Evolutionary conservation across 2,329 filamentous ascomycete genomes (phyloP).

Genomic region (Pestalotiopsis sp.): DNA sequence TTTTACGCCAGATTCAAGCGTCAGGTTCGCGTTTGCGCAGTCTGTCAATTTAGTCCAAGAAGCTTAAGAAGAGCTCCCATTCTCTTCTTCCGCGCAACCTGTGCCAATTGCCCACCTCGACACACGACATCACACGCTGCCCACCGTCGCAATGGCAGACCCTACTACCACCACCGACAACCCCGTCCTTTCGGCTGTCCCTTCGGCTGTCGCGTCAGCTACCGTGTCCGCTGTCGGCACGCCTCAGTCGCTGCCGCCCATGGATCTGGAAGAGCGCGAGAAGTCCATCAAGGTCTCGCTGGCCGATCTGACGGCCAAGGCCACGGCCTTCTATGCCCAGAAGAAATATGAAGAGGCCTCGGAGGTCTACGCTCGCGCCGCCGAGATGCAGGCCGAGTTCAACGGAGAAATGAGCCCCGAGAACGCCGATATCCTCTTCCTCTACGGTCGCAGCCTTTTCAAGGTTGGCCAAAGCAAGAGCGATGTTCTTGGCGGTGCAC

Average conservation of each 20-base stretch:
- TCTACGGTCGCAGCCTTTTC: slow-evolving; percentile 92
- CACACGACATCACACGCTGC: neutral
- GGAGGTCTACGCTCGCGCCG: slow-evolving; percentile 86
- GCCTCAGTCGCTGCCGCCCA: slow-evolving; percentile 33
- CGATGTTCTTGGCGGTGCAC: slow-evolving; percentile 86
- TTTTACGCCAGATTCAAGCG: neutral
- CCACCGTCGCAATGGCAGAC: slow-evolving; percentile 30
- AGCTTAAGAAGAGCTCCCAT: neutral
- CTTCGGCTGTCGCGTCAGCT: slow-evolving; percentile 29
- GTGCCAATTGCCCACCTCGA: neutral
- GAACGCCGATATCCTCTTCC: slow-evolving; percentile 92
- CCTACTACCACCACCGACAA: slow-evolving; percentile 30
- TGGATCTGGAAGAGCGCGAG: slow-evolving; percentile 44
- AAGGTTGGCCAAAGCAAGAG: slow-evolving; percentile 93
- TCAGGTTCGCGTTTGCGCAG: neutral
- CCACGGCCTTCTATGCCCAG: slow-evolving; percentile 81
- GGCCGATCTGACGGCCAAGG: slow-evolving; percentile 77
- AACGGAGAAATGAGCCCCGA: slow-evolving; percentile 90
- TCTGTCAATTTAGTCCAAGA: neutral
- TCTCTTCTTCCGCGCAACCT: neutral
- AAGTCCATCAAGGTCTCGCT: slow-evolving; percentile 66
- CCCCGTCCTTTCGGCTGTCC: slow-evolving; percentile 29
- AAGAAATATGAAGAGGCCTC: slow-evolving; percentile 87
- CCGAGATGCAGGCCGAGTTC: slow-evolving; percentile 85
- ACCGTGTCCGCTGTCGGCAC: slow-evolving; percentile 27